Percentiles rank a stretch among this genome's conserved stretches.
Evolutionary conservation across 352 stramenopile species (phyloP).

Genomic region (Pythium chondricola): DNA sequence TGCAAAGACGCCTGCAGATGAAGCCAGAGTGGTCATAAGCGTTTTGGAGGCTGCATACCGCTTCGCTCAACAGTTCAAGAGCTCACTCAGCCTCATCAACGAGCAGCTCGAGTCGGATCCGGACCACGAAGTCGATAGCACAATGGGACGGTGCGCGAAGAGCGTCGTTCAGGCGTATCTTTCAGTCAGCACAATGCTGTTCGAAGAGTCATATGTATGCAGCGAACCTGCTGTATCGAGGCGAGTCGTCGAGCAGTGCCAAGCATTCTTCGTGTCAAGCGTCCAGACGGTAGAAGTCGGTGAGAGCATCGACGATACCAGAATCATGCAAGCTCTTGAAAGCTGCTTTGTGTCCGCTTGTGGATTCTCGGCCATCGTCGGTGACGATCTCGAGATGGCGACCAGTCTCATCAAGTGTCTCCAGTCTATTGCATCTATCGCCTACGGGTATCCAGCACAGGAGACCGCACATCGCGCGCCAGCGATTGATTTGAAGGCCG

Average conservation of each 20-base stretch:
- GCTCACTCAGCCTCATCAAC: not conserved
- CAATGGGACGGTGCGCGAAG: not conserved
- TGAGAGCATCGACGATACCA: not conserved
- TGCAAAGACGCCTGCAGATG: too few relatives aligned
- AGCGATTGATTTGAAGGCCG: conserved; percentile 5
- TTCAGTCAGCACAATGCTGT: conserved; percentile 7
- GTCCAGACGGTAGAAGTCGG: conserved; percentile 7
- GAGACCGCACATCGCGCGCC: conserved; percentile 1
- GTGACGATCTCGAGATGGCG: conserved; percentile 7
- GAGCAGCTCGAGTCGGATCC: not conserved
- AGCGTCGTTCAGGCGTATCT: conserved; percentile 10
- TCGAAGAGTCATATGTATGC: not conserved
- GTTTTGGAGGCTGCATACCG: too few relatives aligned
- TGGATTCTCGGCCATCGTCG: conserved; percentile 10
- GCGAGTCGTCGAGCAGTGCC: conserved; percentile 12
- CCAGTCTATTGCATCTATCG: conserved; percentile 2
- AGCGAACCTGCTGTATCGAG: too few relatives aligned
- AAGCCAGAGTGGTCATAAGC: too few relatives aligned
- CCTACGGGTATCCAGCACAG: conserved; percentile 7
- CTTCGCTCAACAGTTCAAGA: conserved; percentile 4
- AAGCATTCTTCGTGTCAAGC: conserved; percentile 11
- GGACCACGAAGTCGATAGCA: not conserved
- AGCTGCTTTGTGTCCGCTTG: conserved; percentile 12
- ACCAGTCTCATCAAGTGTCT: conserved; percentile 5
- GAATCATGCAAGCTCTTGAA: conserved; percentile 9